phyloP scores from a whole-genome alignment of 108 stramenopile species.

The Mayamaea pseudoterrestris region DNA sequence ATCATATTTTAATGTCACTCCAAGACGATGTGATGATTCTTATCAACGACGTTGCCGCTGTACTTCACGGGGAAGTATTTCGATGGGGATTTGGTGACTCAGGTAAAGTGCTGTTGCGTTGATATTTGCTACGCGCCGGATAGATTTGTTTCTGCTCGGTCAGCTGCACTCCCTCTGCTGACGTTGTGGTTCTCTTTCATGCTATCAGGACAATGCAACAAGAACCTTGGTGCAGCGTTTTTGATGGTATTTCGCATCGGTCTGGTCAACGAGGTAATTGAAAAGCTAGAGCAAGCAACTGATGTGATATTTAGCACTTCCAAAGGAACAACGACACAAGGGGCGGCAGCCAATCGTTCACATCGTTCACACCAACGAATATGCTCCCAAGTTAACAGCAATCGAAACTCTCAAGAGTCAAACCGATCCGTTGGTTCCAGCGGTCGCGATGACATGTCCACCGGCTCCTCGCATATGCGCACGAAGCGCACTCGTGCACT shows the following conservation, averaged over 20 bases:
- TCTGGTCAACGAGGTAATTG: constrained; percentile 51
- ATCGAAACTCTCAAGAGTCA: too few species aligned
- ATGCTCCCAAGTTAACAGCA: too few species aligned
- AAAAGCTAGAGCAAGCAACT: constrained; percentile 64
- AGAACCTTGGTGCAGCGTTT: constrained; percentile 89
- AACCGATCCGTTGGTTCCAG: too few species aligned
- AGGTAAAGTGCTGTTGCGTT: too few species aligned
- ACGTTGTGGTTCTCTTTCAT: too few species aligned
- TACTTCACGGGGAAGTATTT: constrained; percentile 81
- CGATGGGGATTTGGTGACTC: constrained; percentile 77
- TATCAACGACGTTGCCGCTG: constrained; percentile 86
- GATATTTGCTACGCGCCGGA: too few species aligned
- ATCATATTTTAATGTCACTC: constrained; percentile 46
- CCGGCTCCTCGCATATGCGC: background rate
- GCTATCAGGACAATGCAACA: constrained; percentile 95
- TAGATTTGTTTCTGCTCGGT: too few species aligned
- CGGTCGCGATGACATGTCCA: too few species aligned
- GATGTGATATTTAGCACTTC: constrained; percentile 46
- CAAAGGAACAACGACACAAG: background rate
- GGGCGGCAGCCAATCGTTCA: too few species aligned
- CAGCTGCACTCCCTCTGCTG: too few species aligned
- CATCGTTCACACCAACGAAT: too few species aligned
- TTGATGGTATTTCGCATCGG: constrained; percentile 93
- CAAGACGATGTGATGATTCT: constrained; percentile 90
- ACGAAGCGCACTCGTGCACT: background rate